Base-by-base conservation (phyloP, 768 basidiomycete species). In the Mycena vitilis region DNA sequence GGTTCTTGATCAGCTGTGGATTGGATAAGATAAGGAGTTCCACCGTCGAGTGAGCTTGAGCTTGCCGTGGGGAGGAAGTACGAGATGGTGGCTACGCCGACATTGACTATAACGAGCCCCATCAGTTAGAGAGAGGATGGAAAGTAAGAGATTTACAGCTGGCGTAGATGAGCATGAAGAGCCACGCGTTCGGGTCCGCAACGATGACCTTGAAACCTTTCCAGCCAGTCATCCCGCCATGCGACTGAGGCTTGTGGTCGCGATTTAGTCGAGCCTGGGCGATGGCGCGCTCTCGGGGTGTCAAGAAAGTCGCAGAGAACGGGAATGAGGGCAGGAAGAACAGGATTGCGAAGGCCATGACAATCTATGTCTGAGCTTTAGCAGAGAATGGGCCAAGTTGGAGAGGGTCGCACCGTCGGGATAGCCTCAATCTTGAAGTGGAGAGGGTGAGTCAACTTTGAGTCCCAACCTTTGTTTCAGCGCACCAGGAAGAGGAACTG, bases 141-240 rank as follows among this genome's bases (percentile, higher is more conserved):
- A 20, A 66, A 40, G 3, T 13, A 25, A 22, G 48, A 36, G 12
- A 78, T 83, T 66, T 67, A 86, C 86, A 88, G 75, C 86, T 85
- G 0, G 85, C 85, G 64, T 87, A 87, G 16, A 86, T 78, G 5
- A 82, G 49, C 81, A 85, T 83, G 65, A 87, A 84, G 54, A 85
- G 60, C 87, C 87, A 88, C 13, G 87, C 81, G 74, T 87, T 84
- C 15, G 79, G 40, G 74, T 89, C 87, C 9, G 78, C 72, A 42
- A 87, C 73, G 53, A 89, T 74, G n/a, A 83, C 84, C 62, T 85
- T 86, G 75, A 89, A 83, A 8, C 86, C 87, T 68, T 83, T 74
- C 87, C 85, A 87, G 20, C 86, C 87, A 22, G 76, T 82, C 86
- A 87, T 85, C 22, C 87, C 87, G 36, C 87, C 87, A 73, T 88